These are phyloP conservation scores for Auricularia sp. DNA, from an alignment of 768 basidiomycete genomes.

Conservation along the genomic window DNA sequence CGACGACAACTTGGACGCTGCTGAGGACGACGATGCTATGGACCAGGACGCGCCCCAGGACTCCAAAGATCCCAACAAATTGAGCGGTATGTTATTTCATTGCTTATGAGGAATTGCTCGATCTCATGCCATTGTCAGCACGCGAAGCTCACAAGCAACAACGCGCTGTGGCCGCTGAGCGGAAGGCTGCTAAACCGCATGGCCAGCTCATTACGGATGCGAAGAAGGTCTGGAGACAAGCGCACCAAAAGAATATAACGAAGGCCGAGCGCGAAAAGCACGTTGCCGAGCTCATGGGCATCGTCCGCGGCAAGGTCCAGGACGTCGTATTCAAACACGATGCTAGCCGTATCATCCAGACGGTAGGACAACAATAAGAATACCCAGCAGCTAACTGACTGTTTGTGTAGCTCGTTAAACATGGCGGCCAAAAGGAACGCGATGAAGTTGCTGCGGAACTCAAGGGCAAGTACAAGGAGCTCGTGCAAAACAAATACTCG, in stretches of 20 bases:
- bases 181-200: slow-evolving; percentile 70
- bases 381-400: not conserved
- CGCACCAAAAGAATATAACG: slow-evolving; percentile 60
- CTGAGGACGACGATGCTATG: slow-evolving; percentile 21
- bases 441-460: slow-evolving; percentile 76
- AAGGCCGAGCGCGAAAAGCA: slow-evolving; percentile 65
- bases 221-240: slow-evolving; percentile 68
- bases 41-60: slow-evolving; percentile 17
- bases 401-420: slow-evolving; percentile 48
- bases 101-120: too few species aligned
- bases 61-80: not conserved
- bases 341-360: slow-evolving; percentile 77
- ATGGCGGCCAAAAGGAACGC: slow-evolving; percentile 62
- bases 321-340: slow-evolving; percentile 89
- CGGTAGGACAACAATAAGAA: slow-evolving; percentile 14
- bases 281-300: slow-evolving; percentile 59
- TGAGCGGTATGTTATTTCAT: slow-evolving; percentile 1
- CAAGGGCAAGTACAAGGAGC: slow-evolving; percentile 64
- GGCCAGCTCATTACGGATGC: slow-evolving; percentile 58
- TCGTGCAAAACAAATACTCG: slow-evolving; percentile 83
- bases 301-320: slow-evolving; percentile 70
- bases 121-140: slow-evolving; percentile 30
- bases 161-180: slow-evolving; percentile 52
- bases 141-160: slow-evolving; percentile 67
- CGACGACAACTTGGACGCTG: slow-evolving; percentile 25